Evolutionary conservation across 2,329 filamentous ascomycete genomes (phyloP), one percentile per base, ranked within the genome.

Genomic region (Diplodia mutila): DNA sequence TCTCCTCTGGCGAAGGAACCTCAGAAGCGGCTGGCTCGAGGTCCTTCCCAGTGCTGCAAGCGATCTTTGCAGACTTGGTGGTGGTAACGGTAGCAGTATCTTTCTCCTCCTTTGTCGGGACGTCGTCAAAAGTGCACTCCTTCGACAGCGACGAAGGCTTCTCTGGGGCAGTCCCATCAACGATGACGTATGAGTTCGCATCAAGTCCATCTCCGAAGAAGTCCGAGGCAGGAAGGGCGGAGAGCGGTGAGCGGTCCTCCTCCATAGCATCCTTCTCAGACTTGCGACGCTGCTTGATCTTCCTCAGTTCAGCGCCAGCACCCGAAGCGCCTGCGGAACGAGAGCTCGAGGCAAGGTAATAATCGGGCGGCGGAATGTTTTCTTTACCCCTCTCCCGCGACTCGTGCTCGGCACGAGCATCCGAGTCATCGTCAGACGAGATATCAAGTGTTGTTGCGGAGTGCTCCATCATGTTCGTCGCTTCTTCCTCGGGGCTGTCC

Each of bases 391-490:
- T 85, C 67, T 82, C 79, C 54, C 87, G 85, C 71, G 91, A 86
- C 37, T 77, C 75, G 67, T 81, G 84, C 83, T 72, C 83, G 77
- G 75, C 80, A 75, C 86, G 86, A 61, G 82, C 84, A 74, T 86
- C 85, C 32, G 81, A 86, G 78, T 94, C 91, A 77, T 97, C 94
- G 73, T 97, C 94, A 25, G 92, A 94, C 72, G 89, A 93, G 74
- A 98, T 93, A 76, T 98, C 94, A 3, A 98, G 86, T 0, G 90
- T 89, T 70, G 90, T 90, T 8, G 94, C 94, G 67, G 90, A 91
- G 82, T 97, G 94, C 79, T 97, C 92, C 81, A 98, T 92, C 48
- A 97, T 83, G 74, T 97, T 97, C 73, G 93, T 92, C 80, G 95
- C 91, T 76, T 97, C 90, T 76, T 97, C 91, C 76, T 97, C 92